These are phyloP conservation scores for Auricularia heimuer DNA, from an alignment of 768 basidiomycete species.

Conservation along the genomic window DNA sequence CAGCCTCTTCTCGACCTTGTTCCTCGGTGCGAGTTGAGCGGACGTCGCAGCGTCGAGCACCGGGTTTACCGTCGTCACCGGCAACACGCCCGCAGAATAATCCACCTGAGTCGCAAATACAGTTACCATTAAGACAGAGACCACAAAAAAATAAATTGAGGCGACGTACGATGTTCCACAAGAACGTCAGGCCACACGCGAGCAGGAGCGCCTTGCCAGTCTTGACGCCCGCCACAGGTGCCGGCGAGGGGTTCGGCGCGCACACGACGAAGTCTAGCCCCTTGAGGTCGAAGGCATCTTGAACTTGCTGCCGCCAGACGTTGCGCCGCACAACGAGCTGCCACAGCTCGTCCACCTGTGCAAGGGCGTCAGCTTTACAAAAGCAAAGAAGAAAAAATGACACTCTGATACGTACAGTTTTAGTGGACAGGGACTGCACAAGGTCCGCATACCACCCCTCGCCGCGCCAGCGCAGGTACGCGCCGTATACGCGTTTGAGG, in stretches of 20 bases:
- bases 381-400: too few relatives aligned
- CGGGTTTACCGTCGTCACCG: constrained; percentile 44
- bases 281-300: constrained; percentile 30
- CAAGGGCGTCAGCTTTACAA: too few relatives aligned
- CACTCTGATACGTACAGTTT: constrained; percentile 24
- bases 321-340: constrained; percentile 37
- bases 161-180: constrained; percentile 52
- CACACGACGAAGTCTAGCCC: constrained; percentile 54
- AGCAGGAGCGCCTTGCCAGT: constrained; percentile 33
- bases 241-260: constrained; percentile 53
- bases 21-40: constrained; percentile 19
- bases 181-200: constrained; percentile 52
- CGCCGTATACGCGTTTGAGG: constrained; percentile 36
- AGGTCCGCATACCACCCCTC: constrained; percentile 47
- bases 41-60: constrained; percentile 29
- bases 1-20: constrained; percentile 34
- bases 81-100: constrained; percentile 49
- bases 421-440: constrained; percentile 37
- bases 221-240: constrained; percentile 42
- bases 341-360: constrained; percentile 32
- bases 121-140: neutral
- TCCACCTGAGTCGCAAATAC: constrained; percentile 31
- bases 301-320: constrained; percentile 32
- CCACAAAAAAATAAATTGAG: neutral
- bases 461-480: constrained; percentile 40